Evolutionary conservation across 1,284 basidiomycete genomes (phyloP).

Genomic region (Fomitopsis betulina): DNA sequence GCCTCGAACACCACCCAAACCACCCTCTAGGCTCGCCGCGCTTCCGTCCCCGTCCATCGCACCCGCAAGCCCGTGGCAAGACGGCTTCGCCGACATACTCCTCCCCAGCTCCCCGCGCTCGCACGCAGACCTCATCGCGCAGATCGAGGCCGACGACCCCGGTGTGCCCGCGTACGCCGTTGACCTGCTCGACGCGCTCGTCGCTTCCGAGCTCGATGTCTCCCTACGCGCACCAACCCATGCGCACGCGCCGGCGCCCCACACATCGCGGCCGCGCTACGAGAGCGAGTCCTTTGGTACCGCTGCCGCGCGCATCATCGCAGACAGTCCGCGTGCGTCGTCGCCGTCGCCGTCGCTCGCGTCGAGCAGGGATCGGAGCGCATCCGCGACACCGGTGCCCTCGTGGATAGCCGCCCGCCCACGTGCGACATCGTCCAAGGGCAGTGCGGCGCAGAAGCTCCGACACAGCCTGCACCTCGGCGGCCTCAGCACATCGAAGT

Average conservation of each 20-base stretch:
- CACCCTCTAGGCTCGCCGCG: neutral
- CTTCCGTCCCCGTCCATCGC: neutral
- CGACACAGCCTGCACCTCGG: neutral
- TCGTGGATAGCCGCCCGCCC: neutral
- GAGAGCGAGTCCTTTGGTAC: neutral
- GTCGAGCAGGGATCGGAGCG: neutral
- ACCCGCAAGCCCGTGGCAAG: neutral
- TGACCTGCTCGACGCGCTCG: conserved; percentile 21
- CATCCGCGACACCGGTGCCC: neutral
- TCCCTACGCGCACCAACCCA: conserved; percentile 5
- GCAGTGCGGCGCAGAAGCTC: neutral
- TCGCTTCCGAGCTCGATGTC: conserved; percentile 15
- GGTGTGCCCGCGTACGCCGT: conserved; percentile 20
- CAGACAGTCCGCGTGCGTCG: neutral
- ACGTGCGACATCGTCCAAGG: neutral
- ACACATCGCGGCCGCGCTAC: neutral
- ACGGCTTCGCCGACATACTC: conserved; percentile 17
- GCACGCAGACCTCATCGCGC: conserved; percentile 15
- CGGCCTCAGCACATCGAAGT: neutral
- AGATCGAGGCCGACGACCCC: conserved; percentile 10
- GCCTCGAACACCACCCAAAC: neutral
- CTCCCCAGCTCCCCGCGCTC: conserved; percentile 11
- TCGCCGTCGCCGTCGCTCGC: neutral
- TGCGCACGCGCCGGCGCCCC: neutral
- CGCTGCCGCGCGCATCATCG: neutral